These are phyloP conservation scores for Irpex rosettiformis DNA, from an alignment of 1,284 basidiomycete species.

Conservation along the genomic window DNA sequence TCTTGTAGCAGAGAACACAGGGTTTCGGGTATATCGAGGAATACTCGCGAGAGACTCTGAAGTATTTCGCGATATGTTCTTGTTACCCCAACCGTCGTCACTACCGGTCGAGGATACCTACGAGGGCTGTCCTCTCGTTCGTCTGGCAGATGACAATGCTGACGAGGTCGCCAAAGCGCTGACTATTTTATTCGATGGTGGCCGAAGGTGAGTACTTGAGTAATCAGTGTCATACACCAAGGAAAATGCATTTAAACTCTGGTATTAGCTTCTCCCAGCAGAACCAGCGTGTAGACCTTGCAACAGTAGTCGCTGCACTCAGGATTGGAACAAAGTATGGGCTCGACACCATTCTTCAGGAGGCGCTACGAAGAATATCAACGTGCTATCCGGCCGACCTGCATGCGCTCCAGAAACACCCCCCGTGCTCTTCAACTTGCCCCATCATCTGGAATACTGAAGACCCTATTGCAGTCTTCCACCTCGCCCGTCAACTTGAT, in stretches of 20 bases:
- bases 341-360: not conserved
- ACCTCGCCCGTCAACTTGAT: not conserved
- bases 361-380: not conserved
- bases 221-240: no score
- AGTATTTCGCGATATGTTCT: constrained; percentile 8
- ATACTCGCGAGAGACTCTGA: constrained; percentile 5
- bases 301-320: not conserved
- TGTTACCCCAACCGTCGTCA: not conserved
- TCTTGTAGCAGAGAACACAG: constrained; percentile 5
- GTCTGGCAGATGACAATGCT: not conserved
- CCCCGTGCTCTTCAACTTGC: not conserved
- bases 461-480: not conserved
- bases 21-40: constrained; percentile 10
- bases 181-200: not conserved
- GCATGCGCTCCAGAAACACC: not conserved
- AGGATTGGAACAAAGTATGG: not conserved
- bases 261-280: no score
- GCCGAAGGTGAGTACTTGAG: not conserved
- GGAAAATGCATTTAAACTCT: no score
- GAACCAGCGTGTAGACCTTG: no score
- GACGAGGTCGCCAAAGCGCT: not conserved
- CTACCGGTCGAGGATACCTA: not conserved
- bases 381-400: not conserved
- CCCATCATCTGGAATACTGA: not conserved
- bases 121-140: constrained; percentile 1